phyloP scores from a whole-genome alignment of 345 rosid species.

The Adansonia digitata region DNA sequence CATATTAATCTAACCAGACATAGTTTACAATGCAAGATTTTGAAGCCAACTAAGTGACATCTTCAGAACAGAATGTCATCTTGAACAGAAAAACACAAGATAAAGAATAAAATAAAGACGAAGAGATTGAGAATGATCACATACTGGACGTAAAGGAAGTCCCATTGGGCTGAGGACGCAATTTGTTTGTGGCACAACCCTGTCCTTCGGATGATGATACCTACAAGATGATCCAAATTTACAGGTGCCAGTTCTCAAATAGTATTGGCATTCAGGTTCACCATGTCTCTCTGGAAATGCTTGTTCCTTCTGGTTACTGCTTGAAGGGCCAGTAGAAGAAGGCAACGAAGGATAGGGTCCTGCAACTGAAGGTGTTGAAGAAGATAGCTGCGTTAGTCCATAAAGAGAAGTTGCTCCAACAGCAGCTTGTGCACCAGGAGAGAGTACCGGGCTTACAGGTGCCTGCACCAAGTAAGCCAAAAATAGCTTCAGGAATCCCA shows the following conservation, averaged over 20 bases:
- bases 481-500: slow-evolving; percentile 12
- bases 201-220: slow-evolving; percentile 86
- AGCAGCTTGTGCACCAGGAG: slow-evolving; percentile 75
- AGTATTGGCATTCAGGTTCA: slow-evolving; percentile 85
- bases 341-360: slow-evolving; percentile 52
- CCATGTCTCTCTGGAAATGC: slow-evolving; percentile 95
- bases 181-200: slow-evolving; percentile 52
- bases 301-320: slow-evolving; percentile 59
- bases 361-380: slow-evolving; percentile 59
- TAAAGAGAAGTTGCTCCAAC: slow-evolving; percentile 69
- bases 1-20: not conserved
- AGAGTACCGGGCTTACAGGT: slow-evolving; percentile 74
- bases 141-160: slow-evolving; percentile 88
- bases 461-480: slow-evolving; percentile 45
- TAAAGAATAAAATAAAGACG: not conserved
- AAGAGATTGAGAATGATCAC: slow-evolving; percentile 16
- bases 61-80: not conserved
- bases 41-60: not conserved
- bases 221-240: slow-evolving; percentile 83
- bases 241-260: slow-evolving; percentile 85
- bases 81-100: not conserved
- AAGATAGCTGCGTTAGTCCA: slow-evolving; percentile 64
- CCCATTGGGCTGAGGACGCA: slow-evolving; percentile 74
- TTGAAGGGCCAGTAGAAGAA: slow-evolving; percentile 45
- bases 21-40: not conserved